Base-by-base conservation (phyloP, 495 filamentous ascomycete genomes). In the Podospora bellae-mahoneyi region DNA sequence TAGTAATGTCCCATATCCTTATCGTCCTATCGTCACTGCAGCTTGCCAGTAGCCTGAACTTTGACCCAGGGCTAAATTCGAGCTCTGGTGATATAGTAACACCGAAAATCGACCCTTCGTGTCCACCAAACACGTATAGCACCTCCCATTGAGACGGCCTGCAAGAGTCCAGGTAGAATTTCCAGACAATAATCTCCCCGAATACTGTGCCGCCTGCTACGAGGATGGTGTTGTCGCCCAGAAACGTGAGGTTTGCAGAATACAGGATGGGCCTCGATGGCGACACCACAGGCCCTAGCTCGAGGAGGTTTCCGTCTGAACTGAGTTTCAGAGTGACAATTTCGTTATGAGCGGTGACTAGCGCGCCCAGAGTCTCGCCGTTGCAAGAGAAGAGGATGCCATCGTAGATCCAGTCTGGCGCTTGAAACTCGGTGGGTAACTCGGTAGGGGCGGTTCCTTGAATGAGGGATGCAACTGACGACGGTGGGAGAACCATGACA, bases 21-120 rank as follows among this genome's bases (percentile, higher is more conserved):
- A 99, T 88, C 0, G 93, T 96, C 62, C 95, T 84, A 77, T 99
- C 95, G 77, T 99, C 95, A 71, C 94, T 97, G 73, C 95, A 99
- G 67, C 92, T 97, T 27, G 91, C 91, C 3, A 99, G 79, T 15
- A 96, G 69, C 57, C 91, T 83, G 20, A 78, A 78, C 20, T 76
- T 74, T 9, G 72, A 68, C 10, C 75, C 79, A 4, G 72, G 75
- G 5, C 78, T 65, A 13, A 74, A 69, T 10, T 72, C 65, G 4
- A 94, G 80, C 48, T 81, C 75, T 0, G 85, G 82, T 0, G 92
- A 97, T 27, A 97, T 90, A 9, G 85, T 82, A 13, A 98, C 89
- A 6, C 91, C 93, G 71, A 97, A 98, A 5, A 98, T 88, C 0
- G 95, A 97, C 0, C 95, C 95, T 69, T 98, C 93, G 71, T 99